Conservation (phyloP, 2,329 filamentous ascomycete genomes). For the Ceratocystis diversiconidia region DNA sequence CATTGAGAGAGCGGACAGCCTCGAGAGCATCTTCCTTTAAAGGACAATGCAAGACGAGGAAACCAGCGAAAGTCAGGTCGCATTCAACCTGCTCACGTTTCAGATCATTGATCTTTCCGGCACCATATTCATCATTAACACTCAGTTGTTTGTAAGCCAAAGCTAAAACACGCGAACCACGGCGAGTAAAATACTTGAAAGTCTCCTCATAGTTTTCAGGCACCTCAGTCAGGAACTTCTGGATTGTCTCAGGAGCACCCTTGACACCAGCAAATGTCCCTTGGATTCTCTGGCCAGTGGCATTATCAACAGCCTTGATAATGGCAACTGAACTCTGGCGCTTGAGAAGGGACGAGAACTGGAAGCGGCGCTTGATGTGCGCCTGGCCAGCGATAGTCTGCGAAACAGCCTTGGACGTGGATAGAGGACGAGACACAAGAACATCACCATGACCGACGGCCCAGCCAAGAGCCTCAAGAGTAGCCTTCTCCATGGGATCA, state of each 20-base stretch:
- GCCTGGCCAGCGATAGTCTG: conserved; percentile 54
- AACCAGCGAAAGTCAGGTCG: conserved; percentile 77
- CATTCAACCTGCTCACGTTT: conserved; percentile 86
- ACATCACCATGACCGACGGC: conserved; percentile 78
- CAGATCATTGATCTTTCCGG: conserved; percentile 77
- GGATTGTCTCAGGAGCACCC: conserved; percentile 92
- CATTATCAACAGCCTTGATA: conserved; percentile 55
- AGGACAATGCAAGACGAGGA: conserved; percentile 87
- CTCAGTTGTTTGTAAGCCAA: conserved; percentile 89
- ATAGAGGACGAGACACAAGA: conserved; percentile 51
- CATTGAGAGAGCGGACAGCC: conserved; percentile 90
- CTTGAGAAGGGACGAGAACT: conserved; percentile 93
- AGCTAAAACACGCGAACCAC: conserved; percentile 84
- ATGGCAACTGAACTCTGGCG: conserved; percentile 89
- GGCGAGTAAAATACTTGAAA: conserved; percentile 93
- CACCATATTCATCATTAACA: conserved; percentile 64
- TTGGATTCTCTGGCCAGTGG: conserved; percentile 60
- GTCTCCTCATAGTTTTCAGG: conserved; percentile 92
- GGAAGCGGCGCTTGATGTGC: conserved; percentile 91
- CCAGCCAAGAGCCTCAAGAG: conserved; percentile 80
- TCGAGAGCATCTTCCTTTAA: conserved; percentile 93
- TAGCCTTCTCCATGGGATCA: conserved; percentile 98
- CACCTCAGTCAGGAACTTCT: conserved; percentile 73
- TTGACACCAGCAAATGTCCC: conserved; percentile 92
- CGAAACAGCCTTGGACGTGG: conserved; percentile 26